phyloP scores from a whole-genome alignment of 2,329 filamentous ascomycete species.

The Microdochium nivale region DNA sequence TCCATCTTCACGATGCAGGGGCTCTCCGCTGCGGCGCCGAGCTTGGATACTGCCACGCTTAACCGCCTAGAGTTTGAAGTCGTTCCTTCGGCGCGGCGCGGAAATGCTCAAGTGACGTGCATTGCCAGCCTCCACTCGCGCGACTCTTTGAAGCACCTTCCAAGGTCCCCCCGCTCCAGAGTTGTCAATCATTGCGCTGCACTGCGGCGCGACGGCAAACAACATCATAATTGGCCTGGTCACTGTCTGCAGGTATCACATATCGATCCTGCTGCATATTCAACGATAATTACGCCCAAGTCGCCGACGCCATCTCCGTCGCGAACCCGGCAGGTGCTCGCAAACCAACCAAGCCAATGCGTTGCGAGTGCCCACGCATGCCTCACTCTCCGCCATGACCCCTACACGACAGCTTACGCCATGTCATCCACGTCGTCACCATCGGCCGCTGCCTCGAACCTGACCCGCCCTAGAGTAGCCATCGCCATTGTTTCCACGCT shows the following conservation, averaged over 20 bases:
- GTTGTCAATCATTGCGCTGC: no score
- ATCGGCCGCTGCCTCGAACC: slow-evolving; percentile 41
- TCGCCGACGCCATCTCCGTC: not conserved
- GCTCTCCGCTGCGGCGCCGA: no score
- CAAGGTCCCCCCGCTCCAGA: no score
- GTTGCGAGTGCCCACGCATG: not conserved
- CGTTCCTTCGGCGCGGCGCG: not conserved
- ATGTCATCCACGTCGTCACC: slow-evolving; percentile 32
- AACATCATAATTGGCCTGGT: no score
- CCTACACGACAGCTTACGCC: not conserved
- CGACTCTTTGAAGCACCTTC: no score
- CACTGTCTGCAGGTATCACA: no score
- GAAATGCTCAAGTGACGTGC: not conserved
- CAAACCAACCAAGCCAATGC: not conserved
- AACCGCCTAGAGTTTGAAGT: not conserved
- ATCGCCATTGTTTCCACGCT: slow-evolving; percentile 47
- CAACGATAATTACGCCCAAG: no score
- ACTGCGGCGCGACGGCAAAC: no score
- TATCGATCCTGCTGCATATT: no score
- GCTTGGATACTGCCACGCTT: not conserved
- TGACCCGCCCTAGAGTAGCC: slow-evolving; percentile 45
- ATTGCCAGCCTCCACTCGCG: not conserved
- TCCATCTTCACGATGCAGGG: not conserved
- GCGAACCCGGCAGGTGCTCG: not conserved
- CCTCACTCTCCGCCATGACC: slow-evolving; percentile 16